Conservation (phyloP, 176 grass and related monocot genomes). For the Aegilops bicornis region DNA sequence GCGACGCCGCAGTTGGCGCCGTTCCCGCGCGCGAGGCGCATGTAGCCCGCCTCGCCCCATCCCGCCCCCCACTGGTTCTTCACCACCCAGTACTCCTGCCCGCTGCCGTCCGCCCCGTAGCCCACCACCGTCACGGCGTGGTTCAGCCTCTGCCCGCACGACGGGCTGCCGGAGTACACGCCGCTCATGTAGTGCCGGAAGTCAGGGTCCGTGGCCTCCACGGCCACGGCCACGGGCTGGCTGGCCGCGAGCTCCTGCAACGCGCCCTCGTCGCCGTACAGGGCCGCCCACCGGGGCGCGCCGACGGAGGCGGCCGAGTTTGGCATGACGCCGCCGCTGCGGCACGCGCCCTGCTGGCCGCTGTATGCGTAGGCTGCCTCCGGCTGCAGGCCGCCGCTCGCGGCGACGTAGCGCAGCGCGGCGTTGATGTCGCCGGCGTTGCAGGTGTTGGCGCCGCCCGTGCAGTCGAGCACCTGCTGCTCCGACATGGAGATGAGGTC, state of each 20-base stretch:
- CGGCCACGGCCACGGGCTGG: no score
- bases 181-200: no score
- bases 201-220: no score
- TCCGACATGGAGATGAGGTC: conserved; percentile 44
- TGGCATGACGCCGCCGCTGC: no score
- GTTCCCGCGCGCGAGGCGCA: conserved; percentile 43
- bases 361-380: no score
- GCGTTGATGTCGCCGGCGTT: conserved; percentile 23
- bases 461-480: conserved; percentile 44
- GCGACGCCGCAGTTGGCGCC: conserved; percentile 52
- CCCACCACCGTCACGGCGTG: conserved; percentile 53
- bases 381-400: conserved; percentile 19
- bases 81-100: conserved; percentile 52
- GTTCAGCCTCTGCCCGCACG: conserved; percentile 16
- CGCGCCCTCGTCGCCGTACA: no score
- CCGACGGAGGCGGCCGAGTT: no score
- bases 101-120: conserved; percentile 27
- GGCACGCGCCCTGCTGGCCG: no score
- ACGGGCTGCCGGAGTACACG: no score
- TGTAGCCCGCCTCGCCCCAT: conserved; percentile 63
- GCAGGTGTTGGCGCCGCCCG: conserved; percentile 14
- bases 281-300: no score
- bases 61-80: conserved; percentile 64
- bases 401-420: conserved; percentile 32
- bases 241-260: no score